Base-by-base conservation (phyloP, 768 basidiomycete genomes). In the Leccinum subgranulosum region DNA sequence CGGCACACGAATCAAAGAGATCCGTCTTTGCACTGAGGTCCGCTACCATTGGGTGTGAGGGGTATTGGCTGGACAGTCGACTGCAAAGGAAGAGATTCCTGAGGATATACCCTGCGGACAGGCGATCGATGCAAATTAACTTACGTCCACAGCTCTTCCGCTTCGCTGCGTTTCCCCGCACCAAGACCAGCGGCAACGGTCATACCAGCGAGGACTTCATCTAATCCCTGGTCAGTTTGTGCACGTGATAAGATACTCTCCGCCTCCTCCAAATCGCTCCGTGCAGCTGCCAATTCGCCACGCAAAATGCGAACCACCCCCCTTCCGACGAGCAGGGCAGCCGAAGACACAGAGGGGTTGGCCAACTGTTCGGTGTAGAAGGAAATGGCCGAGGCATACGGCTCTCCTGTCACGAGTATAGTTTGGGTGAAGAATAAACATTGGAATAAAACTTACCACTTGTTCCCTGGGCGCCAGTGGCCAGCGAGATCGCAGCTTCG, bases 351-450 rank as follows among this genome's bases (percentile, higher is more conserved):
- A 12, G 88, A 88, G 2, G 90, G 90, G 68, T 91, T 92, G 15
- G 82, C 88, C 21, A 92, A 75, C 68, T 93, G 91, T 64, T 94
- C 91, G 5, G 87, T 87, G 72, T 89, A 93, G 75, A 92, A 92
- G 36, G 81, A 76, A 56, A 77, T 67, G 23, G 77, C 74, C 59
- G 79, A 74, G 15, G 74, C 68, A 55, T 70, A 75, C n/a, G 72
- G 64, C 36, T 72, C 70, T 25, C 68, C 70, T 71, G n/a, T 11
- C 46, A 17, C 4, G n/a, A 6, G 10, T 33, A 59, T 14, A 57
- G 48, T 28, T 15, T 27, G 14, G n/a, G 1, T 23, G 25, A 19
- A 23, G 15, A 15, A 7, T 4, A 33, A 33, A 46, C 3, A 14
- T 28, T 19, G 62, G 53, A 79, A 81, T 31, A 75, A 67, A 67